Evolutionary conservation across 1,284 basidiomycete species (phyloP).

Genomic region (Exobasidium cylindrosporum): DNA sequence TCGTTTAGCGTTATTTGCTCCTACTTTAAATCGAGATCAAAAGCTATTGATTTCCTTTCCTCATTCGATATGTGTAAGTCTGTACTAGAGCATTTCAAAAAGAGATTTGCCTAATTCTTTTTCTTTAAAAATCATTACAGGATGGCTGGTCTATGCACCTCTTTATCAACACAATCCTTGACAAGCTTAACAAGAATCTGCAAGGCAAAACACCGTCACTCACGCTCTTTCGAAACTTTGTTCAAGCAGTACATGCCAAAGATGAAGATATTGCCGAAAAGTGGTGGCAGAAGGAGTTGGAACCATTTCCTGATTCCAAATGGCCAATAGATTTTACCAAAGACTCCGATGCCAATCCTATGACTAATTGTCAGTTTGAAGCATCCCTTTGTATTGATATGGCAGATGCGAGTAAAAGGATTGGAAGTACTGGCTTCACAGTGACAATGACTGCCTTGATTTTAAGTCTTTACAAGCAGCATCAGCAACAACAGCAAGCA

Average conservation of each 20-base stretch:
- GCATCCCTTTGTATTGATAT: neutral
- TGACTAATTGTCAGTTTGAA: neutral
- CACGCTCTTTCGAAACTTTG: too few relatives aligned
- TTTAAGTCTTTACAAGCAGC: neutral
- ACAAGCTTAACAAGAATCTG: neutral
- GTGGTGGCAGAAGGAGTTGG: neutral
- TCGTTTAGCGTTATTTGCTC: too few relatives aligned
- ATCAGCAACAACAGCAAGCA: too few relatives aligned
- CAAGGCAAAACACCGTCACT: neutral
- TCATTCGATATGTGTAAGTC: too few relatives aligned
- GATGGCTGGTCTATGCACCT: neutral
- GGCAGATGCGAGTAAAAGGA: neutral
- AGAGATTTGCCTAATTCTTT: too few relatives aligned
- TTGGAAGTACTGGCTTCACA: neutral
- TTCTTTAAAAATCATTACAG: too few relatives aligned
- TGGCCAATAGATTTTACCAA: neutral
- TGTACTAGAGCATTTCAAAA: too few relatives aligned
- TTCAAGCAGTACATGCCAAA: too few relatives aligned
- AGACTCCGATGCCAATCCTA: neutral
- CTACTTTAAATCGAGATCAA: too few relatives aligned
- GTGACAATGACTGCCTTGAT: neutral
- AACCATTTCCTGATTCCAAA: neutral
- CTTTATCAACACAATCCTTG: neutral
- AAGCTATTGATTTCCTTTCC: too few relatives aligned
- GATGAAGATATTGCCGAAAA: too few relatives aligned